These are phyloP conservation scores for Epichloe uncinata DNA, from an alignment of 2,329 filamentous ascomycete genomes.

Conservation along the genomic window DNA sequence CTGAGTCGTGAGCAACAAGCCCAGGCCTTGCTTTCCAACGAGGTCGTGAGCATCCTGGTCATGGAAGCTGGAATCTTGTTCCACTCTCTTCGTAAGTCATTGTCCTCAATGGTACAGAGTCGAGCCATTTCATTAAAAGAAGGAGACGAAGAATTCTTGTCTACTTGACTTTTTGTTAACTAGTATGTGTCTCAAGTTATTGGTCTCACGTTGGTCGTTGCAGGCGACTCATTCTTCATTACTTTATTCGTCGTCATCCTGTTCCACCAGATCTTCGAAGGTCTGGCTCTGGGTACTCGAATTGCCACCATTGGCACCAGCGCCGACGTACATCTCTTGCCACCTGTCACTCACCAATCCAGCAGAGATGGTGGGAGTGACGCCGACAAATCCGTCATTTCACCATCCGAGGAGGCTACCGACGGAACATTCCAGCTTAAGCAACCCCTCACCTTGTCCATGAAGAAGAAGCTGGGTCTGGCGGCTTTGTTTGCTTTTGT, in stretches of 20 bases:
- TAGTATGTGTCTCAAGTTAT: conserved; percentile 33
- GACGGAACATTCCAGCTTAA: conserved; percentile 7
- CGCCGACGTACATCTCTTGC: conserved; percentile 9
- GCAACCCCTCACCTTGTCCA: conserved; percentile 16
- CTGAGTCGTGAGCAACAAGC: conserved; percentile 15
- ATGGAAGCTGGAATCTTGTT: conserved; percentile 65
- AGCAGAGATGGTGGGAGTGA: conserved; percentile 6
- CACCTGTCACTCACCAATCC: conserved; percentile 9
- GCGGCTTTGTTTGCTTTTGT: conserved; percentile 52
- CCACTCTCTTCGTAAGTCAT: conserved; percentile 49
- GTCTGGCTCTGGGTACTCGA: conserved; percentile 57
- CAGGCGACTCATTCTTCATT: conserved; percentile 40
- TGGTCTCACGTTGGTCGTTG: conserved; percentile 48
- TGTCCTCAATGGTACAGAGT: background rate
- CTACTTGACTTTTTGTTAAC: background rate
- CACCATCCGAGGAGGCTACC: conserved; percentile 11
- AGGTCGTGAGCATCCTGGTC: conserved; percentile 50
- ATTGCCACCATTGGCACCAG: conserved; percentile 45
- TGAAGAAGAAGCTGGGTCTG: conserved; percentile 45
- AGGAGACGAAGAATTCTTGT: background rate
- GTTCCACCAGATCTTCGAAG: conserved; percentile 71
- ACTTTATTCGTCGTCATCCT: conserved; percentile 55
- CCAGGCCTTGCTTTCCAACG: conserved; percentile 20
- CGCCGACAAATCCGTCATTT: conserved; percentile 14
- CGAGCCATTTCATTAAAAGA: background rate